Conservation (phyloP, 1,139 yeast species). For the Pneumocystis sp. region DNA sequence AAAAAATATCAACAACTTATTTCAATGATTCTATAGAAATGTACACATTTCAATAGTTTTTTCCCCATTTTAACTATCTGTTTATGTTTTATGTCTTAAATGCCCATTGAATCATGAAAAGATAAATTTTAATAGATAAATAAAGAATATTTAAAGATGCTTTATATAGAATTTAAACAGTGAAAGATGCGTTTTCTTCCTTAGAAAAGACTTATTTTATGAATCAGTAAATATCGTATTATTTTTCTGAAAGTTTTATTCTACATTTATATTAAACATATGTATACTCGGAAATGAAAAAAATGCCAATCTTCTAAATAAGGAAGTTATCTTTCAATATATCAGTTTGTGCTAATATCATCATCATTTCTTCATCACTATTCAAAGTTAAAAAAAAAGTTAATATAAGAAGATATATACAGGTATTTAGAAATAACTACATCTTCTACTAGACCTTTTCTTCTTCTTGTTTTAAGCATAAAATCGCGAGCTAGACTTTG, state of each 20-base stretch:
- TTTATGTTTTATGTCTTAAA: background rate
- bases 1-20: background rate
- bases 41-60: background rate
- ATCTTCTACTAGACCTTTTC: constrained; percentile 65
- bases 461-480: constrained; percentile 68
- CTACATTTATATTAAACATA: background rate
- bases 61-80: background rate
- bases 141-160: background rate
- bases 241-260: background rate
- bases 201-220: background rate
- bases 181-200: background rate
- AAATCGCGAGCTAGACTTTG: constrained; percentile 73
- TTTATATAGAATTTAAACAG: background rate
- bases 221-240: background rate
- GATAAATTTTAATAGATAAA: background rate
- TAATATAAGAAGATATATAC: constrained; percentile 31
- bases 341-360: constrained; percentile 1
- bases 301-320: background rate
- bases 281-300: background rate
- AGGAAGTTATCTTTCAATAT: background rate
- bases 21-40: background rate
- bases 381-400: background rate
- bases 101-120: background rate
- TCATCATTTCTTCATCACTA: constrained; percentile 2
- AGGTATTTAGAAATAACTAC: constrained; percentile 60